A percentile compares a stretch with the other conserved stretches of the same genome.
Evolutionary conservation across 1,139 yeast genomes (phyloP).

Genomic region (Geotrichum klebahnii): DNA sequence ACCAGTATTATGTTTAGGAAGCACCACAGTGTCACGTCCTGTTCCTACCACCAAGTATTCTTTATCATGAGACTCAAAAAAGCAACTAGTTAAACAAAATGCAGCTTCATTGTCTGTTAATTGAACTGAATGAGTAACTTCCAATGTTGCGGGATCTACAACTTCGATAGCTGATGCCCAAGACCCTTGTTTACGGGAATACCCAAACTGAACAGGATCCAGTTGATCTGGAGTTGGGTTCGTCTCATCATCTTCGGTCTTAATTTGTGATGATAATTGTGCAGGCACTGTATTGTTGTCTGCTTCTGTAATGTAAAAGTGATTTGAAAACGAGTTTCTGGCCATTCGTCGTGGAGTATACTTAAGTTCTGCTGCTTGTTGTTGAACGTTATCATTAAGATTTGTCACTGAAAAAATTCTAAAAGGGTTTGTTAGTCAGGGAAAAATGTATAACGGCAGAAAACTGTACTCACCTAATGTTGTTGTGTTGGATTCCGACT

Average conservation of each 20-base stretch:
- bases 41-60: slow-evolving; percentile 51
- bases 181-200: slow-evolving; percentile 29
- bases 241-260: slow-evolving; percentile 29
- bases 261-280: not conserved
- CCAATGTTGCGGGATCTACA: slow-evolving; percentile 42
- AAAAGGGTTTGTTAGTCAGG: not conserved
- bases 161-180: slow-evolving; percentile 58
- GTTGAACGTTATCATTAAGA: slow-evolving; percentile 47
- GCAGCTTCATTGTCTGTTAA: slow-evolving; percentile 46
- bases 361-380: slow-evolving; percentile 43
- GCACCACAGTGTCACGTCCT: slow-evolving; percentile 40
- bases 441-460: too few relatives aligned
- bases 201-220: slow-evolving; percentile 44
- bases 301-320: slow-evolving; percentile 46
- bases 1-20: slow-evolving; percentile 39
- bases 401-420: slow-evolving; percentile 60
- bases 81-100: slow-evolving; percentile 39
- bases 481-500: slow-evolving; percentile 55
- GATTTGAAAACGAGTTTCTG: slow-evolving; percentile 30
- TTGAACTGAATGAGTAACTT: slow-evolving; percentile 44
- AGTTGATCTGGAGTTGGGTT: slow-evolving; percentile 35
- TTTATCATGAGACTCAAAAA: slow-evolving; percentile 40
- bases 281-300: slow-evolving; percentile 40
- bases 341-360: slow-evolving; percentile 53
- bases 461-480: slow-evolving; percentile 34